Evolutionary conservation across 2,329 filamentous ascomycete genomes (phyloP).

Genomic region (Fusarium zealandicum): DNA sequence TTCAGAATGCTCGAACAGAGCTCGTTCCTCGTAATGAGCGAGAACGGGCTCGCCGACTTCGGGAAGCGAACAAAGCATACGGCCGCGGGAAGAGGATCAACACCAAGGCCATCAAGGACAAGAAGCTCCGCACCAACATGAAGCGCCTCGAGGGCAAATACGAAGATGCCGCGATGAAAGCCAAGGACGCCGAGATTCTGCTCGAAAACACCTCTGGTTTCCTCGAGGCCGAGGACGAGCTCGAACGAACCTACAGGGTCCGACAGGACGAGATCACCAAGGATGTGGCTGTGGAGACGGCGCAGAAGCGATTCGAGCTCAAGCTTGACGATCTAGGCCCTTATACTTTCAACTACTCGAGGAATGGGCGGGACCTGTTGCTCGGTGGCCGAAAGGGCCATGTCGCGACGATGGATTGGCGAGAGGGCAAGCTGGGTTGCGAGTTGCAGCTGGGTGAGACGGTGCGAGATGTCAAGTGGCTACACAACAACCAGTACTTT

Average conservation of each 20-base stretch:
- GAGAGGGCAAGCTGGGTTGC: conserved; percentile 87
- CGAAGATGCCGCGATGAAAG: conserved; percentile 79
- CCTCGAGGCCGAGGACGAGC: conserved; percentile 83
- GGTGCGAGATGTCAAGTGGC: conserved; percentile 85
- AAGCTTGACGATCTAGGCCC: conserved; percentile 84
- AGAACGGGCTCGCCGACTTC: conserved; percentile 59
- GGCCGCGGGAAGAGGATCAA: conserved; percentile 82
- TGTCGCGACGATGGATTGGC: conserved; percentile 96
- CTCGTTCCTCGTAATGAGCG: conserved; percentile 60
- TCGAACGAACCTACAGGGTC: conserved; percentile 93
- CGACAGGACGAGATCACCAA: conserved; percentile 84
- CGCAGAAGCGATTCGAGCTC: conserved; percentile 91
- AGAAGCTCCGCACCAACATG: conserved; percentile 85
- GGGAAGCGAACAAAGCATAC: conserved; percentile 77
- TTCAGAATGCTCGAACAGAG: conserved; percentile 59
- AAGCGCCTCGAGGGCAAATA: conserved; percentile 82
- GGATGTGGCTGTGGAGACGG: conserved; percentile 80
- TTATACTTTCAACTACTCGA: conserved; percentile 87
- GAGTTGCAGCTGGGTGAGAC: conserved; percentile 93
- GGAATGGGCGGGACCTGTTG: conserved; percentile 86
- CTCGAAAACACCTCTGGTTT: conserved; percentile 87
- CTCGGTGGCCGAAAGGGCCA: conserved; percentile 92
- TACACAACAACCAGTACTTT: conserved; percentile 95
- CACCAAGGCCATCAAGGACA: conserved; percentile 79
- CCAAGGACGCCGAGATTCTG: conserved; percentile 94